These are phyloP conservation scores for Plenodomus biglobosus DNA, from an alignment of 2,329 filamentous ascomycete genomes.

Conservation along the genomic window DNA sequence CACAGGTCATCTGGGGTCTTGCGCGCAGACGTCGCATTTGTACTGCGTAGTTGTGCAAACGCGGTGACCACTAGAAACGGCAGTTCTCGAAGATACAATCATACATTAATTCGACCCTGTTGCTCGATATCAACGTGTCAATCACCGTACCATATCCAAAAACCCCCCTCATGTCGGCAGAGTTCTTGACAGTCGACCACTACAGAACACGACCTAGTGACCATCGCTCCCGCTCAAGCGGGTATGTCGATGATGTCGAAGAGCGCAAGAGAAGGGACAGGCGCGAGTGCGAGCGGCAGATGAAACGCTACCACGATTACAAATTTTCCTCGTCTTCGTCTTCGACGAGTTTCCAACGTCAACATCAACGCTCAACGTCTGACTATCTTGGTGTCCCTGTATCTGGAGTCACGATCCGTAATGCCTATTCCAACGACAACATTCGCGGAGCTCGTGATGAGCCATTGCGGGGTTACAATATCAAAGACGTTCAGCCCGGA, in stretches of 20 bases:
- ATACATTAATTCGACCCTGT: background rate
- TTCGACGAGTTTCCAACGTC: too few species aligned
- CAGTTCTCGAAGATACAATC: background rate
- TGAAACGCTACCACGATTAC: constrained; percentile 25
- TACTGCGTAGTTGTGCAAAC: background rate
- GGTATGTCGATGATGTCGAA: constrained; percentile 27
- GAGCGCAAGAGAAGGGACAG: constrained; percentile 20
- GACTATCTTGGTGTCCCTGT: constrained; percentile 27
- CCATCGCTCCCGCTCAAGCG: constrained; percentile 28
- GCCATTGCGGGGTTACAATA: constrained; percentile 10
- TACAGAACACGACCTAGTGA: constrained; percentile 3
- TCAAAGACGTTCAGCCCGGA: constrained; percentile 19
- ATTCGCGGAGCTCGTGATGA: constrained; percentile 6
- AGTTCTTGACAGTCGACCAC: constrained; percentile 16
- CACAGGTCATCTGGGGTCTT: background rate
- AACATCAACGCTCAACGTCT: constrained; percentile 9
- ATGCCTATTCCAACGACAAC: constrained; percentile 12
- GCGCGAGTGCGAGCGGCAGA: constrained; percentile 21
- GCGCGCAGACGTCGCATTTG: background rate
- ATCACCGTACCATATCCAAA: background rate
- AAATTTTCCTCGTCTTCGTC: constrained; percentile 1
- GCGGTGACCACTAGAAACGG: background rate
- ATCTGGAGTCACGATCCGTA: constrained; percentile 13
- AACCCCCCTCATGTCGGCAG: constrained; percentile 13
- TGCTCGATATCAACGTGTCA: background rate